Percentiles rank a stretch among this genome's conserved stretches.
These are phyloP conservation scores for Hibiscus mutabilis DNA, from an alignment of 345 rosid genomes.

Conservation along the genomic window DNA sequence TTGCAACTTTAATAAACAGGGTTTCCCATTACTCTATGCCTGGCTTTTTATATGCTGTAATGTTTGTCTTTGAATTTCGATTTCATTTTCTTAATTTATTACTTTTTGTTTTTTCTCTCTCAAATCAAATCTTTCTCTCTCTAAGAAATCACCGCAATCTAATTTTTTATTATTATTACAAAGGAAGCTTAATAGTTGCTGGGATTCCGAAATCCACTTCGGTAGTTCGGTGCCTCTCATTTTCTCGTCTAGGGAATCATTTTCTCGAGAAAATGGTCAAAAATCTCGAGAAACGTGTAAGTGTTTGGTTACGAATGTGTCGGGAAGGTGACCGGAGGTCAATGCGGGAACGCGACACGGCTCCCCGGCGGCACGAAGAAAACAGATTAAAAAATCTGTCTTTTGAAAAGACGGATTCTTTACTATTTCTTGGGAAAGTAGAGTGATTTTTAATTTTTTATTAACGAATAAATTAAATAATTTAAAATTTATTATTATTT, in stretches of 20 bases:
- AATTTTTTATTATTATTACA: slow-evolving; percentile 13
- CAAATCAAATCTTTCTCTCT: slow-evolving; percentile 58
- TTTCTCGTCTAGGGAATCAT: not conserved
- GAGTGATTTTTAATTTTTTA: not conserved
- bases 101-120: slow-evolving; percentile 18
- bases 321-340: slow-evolving; percentile 24
- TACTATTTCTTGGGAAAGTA: not conserved
- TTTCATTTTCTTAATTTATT: not conserved
- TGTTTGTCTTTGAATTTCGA: not conserved
- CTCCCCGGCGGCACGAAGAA: slow-evolving; percentile 18
- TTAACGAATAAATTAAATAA: too few species aligned
- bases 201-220: slow-evolving; percentile 57
- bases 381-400: not conserved
- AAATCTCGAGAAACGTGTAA: slow-evolving; percentile 2
- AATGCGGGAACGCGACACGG: slow-evolving; percentile 8
- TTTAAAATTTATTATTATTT: too few species aligned
- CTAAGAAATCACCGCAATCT: slow-evolving; percentile 36
- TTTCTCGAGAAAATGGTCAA: slow-evolving; percentile 2
- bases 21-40: not conserved
- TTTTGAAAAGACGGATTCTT: not conserved
- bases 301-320: slow-evolving; percentile 9
- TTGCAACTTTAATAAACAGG: not conserved
- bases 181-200: slow-evolving; percentile 10
- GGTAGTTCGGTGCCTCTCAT: slow-evolving; percentile 34
- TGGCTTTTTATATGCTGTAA: slow-evolving; percentile 23